Conservation (phyloP, 345 rosid species). For the Salix purpurea region DNA sequence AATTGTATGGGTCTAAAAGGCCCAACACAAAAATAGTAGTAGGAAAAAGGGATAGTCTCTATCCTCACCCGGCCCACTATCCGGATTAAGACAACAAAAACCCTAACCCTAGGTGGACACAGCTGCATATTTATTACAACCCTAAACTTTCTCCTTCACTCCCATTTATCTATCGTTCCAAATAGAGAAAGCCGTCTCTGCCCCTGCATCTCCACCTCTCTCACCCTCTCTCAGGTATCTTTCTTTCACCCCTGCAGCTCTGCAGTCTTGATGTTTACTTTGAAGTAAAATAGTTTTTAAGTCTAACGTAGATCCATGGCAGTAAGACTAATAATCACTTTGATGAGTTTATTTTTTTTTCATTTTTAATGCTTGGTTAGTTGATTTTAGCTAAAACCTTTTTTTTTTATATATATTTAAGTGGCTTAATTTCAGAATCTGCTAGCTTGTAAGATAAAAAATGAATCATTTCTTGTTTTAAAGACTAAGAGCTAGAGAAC, state of each 20-base stretch:
- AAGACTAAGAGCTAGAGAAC: neutral
- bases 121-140: neutral
- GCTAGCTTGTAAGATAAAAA: neutral
- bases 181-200: neutral
- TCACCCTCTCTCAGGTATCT: neutral
- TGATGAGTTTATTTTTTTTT: neutral
- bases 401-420: neutral
- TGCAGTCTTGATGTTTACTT: neutral
- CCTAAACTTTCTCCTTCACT: neutral
- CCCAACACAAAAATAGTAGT: neutral
- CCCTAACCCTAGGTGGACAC: neutral
- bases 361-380: neutral
- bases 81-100: neutral
- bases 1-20: neutral
- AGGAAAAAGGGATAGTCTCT: neutral
- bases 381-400: neutral
- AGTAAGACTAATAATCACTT: neutral
- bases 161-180: neutral
- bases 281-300: neutral
- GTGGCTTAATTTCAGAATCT: neutral
- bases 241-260: neutral
- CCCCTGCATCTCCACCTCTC: neutral
- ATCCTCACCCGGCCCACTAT: neutral
- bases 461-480: neutral
- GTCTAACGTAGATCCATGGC: neutral